Base-by-base conservation (phyloP, 148 eudicot genomes). In the Oxyria digyna region DNA sequence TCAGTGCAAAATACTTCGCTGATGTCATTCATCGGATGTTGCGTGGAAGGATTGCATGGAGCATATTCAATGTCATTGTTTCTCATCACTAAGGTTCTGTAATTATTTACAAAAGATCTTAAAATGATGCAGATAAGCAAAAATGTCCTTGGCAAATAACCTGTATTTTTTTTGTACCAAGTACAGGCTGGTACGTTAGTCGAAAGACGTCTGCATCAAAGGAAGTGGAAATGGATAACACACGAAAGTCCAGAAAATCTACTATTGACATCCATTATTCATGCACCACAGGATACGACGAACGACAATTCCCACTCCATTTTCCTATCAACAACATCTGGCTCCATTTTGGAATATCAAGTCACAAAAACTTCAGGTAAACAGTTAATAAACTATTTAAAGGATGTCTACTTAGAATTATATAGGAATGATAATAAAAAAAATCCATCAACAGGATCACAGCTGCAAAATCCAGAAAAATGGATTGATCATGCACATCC, bases 191-290 rank as follows among this genome's bases (percentile, higher is more conserved):
- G 96, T 27, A 75, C 72, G 40, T 75, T 91, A 81, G 80, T 84
- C 20, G 97, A 91, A 75, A 85, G 97, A 62, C 78, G 87, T 41
- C 67, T 91, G 49, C 72, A 78, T 72, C 91, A 81, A 48, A 83
- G 92, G 80, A 91, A 87, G 74, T 91, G 96, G 97, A 88, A 83
- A 80, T 91, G 97, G 97, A 71, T 83, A 24, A 49, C 75, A 42
- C 92, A 88, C 67, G 81, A 81, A 68, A 73, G 78, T 75, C 79
- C 87, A 14, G 76, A 82, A 66, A 68, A 80, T 62, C 84, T 87
- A 48, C 70, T 74, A 37, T 72, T 88, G 52, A 78, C 91, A 68
- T 85, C 97, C 42, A 85, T 88, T 59, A 84, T 88, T 6, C 82
- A 77, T 29, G 63, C 72, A 54, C 67, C 69, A 29, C 80, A 73